These are phyloP conservation scores for Boechera retrofracta DNA, from an alignment of 345 rosid genomes.

Conservation along the genomic window DNA sequence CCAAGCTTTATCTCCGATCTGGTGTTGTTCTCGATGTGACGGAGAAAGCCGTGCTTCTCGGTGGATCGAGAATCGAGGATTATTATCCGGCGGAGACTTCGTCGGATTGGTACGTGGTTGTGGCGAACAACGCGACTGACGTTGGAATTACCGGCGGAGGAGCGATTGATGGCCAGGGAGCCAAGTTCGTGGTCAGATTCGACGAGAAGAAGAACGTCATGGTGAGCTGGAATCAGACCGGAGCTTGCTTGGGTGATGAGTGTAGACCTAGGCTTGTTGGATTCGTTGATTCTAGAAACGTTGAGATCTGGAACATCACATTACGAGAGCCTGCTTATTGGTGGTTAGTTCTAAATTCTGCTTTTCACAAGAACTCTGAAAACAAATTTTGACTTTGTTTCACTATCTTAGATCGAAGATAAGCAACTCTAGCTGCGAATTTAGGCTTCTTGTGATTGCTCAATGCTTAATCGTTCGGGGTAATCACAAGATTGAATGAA, in stretches of 20 bases:
- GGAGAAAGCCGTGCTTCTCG: slow-evolving; percentile 66
- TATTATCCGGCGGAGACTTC: slow-evolving; percentile 63
- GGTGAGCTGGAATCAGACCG: slow-evolving; percentile 93
- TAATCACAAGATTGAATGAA: neutral
- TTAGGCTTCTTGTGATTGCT: slow-evolving; percentile 12
- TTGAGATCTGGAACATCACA: slow-evolving; percentile 66
- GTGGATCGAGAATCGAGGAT: slow-evolving; percentile 70
- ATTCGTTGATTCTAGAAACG: slow-evolving; percentile 69
- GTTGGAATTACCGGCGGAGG: slow-evolving; percentile 96
- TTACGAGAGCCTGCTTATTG: slow-evolving; percentile 86
- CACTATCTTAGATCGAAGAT: neutral
- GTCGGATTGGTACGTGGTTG: slow-evolving; percentile 76
- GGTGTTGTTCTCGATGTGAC: slow-evolving; percentile 65
- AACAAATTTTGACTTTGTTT: neutral
- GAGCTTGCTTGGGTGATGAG: slow-evolving; percentile 88
- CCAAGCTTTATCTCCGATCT: slow-evolving; percentile 74
- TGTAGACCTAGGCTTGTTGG: slow-evolving; percentile 85
- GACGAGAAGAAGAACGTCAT: slow-evolving; percentile 79
- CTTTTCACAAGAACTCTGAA: neutral
- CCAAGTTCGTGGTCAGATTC: slow-evolving; percentile 68
- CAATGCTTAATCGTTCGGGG: neutral
- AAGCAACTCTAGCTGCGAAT: neutral
- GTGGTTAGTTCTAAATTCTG: slow-evolving; percentile 63
- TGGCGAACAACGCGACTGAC: slow-evolving; percentile 74
- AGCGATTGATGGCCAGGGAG: slow-evolving; percentile 80